These are phyloP conservation scores for Lactarius sp. DNA, from an alignment of 768 basidiomycete genomes.

Conservation along the genomic window DNA sequence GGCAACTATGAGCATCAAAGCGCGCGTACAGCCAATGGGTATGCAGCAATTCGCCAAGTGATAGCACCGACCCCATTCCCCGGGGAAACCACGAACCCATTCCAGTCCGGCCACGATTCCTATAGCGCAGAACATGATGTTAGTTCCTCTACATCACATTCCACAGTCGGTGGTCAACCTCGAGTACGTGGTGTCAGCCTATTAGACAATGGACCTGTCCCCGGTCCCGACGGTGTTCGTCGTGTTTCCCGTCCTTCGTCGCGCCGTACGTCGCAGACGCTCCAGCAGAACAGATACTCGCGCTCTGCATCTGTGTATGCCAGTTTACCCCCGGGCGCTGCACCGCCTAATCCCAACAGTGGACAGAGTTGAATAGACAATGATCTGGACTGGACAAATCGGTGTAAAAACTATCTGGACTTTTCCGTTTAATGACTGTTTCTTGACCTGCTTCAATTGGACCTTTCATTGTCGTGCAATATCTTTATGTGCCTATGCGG, in stretches of 20 bases:
- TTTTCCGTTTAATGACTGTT: conserved; percentile 19
- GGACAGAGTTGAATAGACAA: conserved; percentile 8
- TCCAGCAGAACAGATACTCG: conserved; percentile 64
- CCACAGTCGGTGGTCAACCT: conserved; percentile 16
- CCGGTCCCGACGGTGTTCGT: conserved; percentile 71
- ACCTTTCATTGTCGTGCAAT: conserved; percentile 8
- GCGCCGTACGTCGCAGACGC: conserved; percentile 55
- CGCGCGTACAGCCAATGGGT: neutral
- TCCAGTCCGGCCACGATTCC: conserved; percentile 10
- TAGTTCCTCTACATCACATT: neutral
- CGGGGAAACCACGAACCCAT: conserved; percentile 4
- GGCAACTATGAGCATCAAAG: conserved; percentile 19
- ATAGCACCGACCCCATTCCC: conserved; percentile 10
- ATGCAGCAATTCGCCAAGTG: conserved; percentile 6
- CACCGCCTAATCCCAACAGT: conserved; percentile 36
- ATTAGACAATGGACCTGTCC: conserved; percentile 79
- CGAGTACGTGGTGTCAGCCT: conserved; percentile 64
- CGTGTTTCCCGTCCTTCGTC: conserved; percentile 61
- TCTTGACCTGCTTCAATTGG: conserved; percentile 8
- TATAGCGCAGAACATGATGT: conserved; percentile 7
- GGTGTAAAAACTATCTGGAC: conserved; percentile 15
- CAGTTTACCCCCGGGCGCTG: conserved; percentile 70
- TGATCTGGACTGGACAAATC: conserved; percentile 14
- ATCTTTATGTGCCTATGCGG: conserved; percentile 8
- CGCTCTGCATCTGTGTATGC: conserved; percentile 43